Evolutionary conservation across 176 grass and related monocot genomes (phyloP).

Genomic region (Carex kokanica): DNA sequence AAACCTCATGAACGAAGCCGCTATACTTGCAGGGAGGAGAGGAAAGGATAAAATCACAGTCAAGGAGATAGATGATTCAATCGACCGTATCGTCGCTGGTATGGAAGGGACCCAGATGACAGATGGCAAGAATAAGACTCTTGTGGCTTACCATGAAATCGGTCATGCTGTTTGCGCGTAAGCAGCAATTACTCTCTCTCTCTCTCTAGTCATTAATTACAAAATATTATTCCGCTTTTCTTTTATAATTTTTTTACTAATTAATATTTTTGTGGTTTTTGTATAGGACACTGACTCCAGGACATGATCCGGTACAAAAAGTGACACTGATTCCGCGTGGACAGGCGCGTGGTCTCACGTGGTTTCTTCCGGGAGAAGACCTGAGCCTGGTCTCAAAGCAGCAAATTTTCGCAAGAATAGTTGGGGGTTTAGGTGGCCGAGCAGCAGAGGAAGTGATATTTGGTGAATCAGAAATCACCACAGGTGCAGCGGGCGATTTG

Average conservation of each 20-base stretch:
- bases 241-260: background rate
- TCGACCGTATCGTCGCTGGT: conserved; percentile 70
- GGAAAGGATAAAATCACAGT: conserved; percentile 52
- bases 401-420: conserved; percentile 72
- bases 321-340: conserved; percentile 69
- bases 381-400: conserved; percentile 57
- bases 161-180: conserved; percentile 85
- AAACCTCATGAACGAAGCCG: conserved; percentile 92
- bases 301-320: conserved; percentile 79
- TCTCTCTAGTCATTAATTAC: background rate
- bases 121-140: conserved; percentile 67
- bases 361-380: conserved; percentile 66
- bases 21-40: conserved; percentile 72
- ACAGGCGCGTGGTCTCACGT: conserved; percentile 65
- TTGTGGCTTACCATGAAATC: conserved; percentile 87
- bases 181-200: conserved; percentile 6
- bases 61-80: conserved; percentile 77
- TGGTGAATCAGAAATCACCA: conserved; percentile 71
- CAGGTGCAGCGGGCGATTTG: conserved; percentile 75
- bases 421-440: conserved; percentile 69
- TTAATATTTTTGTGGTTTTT: background rate
- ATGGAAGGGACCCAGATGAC: conserved; percentile 80
- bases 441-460: conserved; percentile 82
- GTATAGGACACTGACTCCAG: conserved; percentile 62
- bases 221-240: background rate